Conservation (phyloP, 2,329 filamentous ascomycete species). For the Fusarium marasasianum region DNA sequence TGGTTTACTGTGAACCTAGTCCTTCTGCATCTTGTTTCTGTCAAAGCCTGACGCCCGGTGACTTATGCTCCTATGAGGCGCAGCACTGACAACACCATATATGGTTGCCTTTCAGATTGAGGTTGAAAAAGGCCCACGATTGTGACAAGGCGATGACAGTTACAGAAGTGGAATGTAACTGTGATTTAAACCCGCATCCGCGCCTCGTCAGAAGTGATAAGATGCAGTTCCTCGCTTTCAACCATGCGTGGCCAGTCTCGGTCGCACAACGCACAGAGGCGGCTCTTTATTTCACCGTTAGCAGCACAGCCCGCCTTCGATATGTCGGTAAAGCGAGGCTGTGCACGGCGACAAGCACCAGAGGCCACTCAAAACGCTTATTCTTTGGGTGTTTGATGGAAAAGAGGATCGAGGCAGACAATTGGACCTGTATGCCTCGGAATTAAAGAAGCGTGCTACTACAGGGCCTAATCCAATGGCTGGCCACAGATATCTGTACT, state of each 20-base stretch:
- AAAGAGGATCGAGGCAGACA: slow-evolving; percentile 5
- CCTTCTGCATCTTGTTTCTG: not conserved
- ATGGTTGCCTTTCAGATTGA: slow-evolving; percentile 6
- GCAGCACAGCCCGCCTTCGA: slow-evolving; percentile 13
- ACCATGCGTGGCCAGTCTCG: slow-evolving; percentile 15
- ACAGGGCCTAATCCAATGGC: not conserved
- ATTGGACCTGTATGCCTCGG: slow-evolving; percentile 17
- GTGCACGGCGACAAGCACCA: slow-evolving; percentile 4
- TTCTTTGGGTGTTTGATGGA: not conserved
- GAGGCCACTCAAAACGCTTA: slow-evolving; percentile 11
- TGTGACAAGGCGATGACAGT: not conserved
- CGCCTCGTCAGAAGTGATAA: not conserved
- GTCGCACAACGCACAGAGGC: slow-evolving; percentile 14
- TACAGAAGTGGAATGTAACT: slow-evolving; percentile 5
- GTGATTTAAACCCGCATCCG: slow-evolving; percentile 1
- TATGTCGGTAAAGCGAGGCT: slow-evolving; percentile 12
- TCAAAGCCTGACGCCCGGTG: slow-evolving; percentile 19
- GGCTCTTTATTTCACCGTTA: slow-evolving; percentile 14
- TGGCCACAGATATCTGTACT: slow-evolving; percentile 20
- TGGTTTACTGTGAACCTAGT: not conserved
- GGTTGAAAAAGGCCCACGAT: slow-evolving; percentile 12
- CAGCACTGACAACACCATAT: slow-evolving; percentile 9
- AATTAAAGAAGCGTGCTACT: slow-evolving; percentile 1
- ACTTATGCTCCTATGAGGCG: slow-evolving; percentile 14
- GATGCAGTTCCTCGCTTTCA: slow-evolving; percentile 12